Evolutionary conservation across 352 stramenopile species (phyloP), one percentile per base, ranked within the genome.

Genomic region (Vaucheria bursata): DNA sequence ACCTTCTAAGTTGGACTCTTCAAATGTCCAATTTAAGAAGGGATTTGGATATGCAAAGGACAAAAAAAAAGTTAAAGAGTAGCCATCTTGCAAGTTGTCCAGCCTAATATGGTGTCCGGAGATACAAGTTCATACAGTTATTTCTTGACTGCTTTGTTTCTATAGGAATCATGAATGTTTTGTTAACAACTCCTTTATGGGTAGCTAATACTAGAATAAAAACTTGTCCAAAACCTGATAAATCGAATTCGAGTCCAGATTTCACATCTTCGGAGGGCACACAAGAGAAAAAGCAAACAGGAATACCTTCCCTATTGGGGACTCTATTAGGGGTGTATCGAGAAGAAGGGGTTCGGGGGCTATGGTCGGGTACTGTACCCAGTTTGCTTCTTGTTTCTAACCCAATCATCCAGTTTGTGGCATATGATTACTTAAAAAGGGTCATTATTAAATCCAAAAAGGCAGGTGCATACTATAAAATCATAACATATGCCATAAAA

Each of bases 331-430:
- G 1, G 2, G 65, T 72, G 12, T 72, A 72, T 35, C 79, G 79
- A 4, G 88, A 87, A 31, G 91, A 96, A 73, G 93, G 93, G 1
- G 53, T 93, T 3, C 65, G 81, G 12, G 91, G 90, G 73, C 88
- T 97, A 59, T 97, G 92, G 92, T 93, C 91, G 71, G 92, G 92
- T 37, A 96, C 91, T 33, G 74, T 88, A 32, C 89, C 91, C 33
- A 97, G 91, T 45, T 79, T 97, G 25, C 87, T 97, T 0, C 87
- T 97, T 6, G 92, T 97, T 64, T 94, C 89, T 18, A 97, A 97
- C 86, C 93, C 93, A 2, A 90, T 95, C 71, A 96, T 97, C 78
- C 92, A 97, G 86, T 96, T 96, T 82, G 90, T 96, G 74, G 89
- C 90, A 53, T 97, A 97, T 87, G 93, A 97, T 80, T 88, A 91